Evolutionary conservation across 2,329 filamentous ascomycete genomes (phyloP).

Genomic region (Aspergillus sp.): DNA sequence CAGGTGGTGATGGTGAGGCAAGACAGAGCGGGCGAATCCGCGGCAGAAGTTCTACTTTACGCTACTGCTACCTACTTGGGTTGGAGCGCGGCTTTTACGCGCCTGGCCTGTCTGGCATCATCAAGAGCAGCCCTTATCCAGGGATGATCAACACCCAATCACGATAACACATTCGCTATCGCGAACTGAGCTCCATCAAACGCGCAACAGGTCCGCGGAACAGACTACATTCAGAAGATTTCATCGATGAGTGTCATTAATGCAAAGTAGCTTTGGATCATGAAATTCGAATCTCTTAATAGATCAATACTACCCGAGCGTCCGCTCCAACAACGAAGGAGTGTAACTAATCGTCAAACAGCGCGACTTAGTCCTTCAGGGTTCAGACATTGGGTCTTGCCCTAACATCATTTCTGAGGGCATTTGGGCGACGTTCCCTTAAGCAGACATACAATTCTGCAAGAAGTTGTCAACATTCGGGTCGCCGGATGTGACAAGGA

Average conservation of each 20-base stretch:
- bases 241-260: background rate
- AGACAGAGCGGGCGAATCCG: conserved; percentile 21
- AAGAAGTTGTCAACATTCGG: background rate
- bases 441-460: background rate
- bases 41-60: conserved; percentile 29
- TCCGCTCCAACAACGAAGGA: background rate
- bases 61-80: conserved; percentile 25
- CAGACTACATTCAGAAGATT: conserved; percentile 9
- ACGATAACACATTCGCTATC: conserved; percentile 12
- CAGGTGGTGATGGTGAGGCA: conserved; percentile 23
- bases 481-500: background rate
- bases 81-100: conserved; percentile 38
- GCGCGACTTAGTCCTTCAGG: background rate
- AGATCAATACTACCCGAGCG: background rate
- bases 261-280: background rate
- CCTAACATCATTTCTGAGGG: no score
- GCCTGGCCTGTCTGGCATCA: conserved; percentile 29
- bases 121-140: conserved; percentile 27
- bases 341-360: background rate
- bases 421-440: background rate
- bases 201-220: conserved; percentile 2
- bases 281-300: background rate
- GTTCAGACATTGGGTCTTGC: background rate
- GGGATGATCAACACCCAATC: conserved; percentile 23
- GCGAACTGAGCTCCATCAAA: conserved; percentile 2